Conservation (phyloP, 2,329 filamentous ascomycete species). For the Aspergillus ustus region DNA sequence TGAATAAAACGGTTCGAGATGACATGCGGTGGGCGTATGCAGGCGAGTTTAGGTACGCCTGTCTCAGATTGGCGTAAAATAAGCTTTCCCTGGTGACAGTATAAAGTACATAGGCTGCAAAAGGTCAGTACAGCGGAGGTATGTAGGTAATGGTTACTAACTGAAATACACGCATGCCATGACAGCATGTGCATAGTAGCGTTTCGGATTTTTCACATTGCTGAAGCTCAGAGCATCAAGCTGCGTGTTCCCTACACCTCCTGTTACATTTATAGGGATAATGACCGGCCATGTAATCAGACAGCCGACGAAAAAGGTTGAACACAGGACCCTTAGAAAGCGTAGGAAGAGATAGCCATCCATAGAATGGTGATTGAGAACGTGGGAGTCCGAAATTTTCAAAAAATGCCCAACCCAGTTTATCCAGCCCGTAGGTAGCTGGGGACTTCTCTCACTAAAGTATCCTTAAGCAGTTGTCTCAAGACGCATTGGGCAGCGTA, state of each 20-base stretch:
- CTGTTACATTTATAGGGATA: slow-evolving; percentile 85
- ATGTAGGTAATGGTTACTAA: slow-evolving; percentile 30
- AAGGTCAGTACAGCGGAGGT: neutral
- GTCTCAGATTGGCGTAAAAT: slow-evolving; percentile 87
- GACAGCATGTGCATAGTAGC: slow-evolving; percentile 78
- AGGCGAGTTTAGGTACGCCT: slow-evolving; percentile 87
- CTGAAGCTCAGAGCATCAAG: slow-evolving; percentile 80
- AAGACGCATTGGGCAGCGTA: neutral
- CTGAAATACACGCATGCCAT: slow-evolving; percentile 79
- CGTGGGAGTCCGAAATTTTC: slow-evolving; percentile 70
- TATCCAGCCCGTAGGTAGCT: slow-evolving; percentile 52
- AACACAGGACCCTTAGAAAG: slow-evolving; percentile 77
- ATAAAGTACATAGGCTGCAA: slow-evolving; percentile 75
- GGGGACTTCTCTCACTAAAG: slow-evolving; percentile 52
- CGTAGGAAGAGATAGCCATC: slow-evolving; percentile 92
- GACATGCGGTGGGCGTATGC: slow-evolving; percentile 83
- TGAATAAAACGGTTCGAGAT: slow-evolving; percentile 85
- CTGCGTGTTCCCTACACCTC: slow-evolving; percentile 67
- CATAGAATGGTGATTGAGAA: slow-evolving; percentile 88
- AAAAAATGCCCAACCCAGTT: slow-evolving; percentile 61
- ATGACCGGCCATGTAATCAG: slow-evolving; percentile 85
- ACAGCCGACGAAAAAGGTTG: slow-evolving; percentile 81
- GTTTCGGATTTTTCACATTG: slow-evolving; percentile 68
- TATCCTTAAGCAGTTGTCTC: neutral
- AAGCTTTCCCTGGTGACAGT: slow-evolving; percentile 85